Evolutionary conservation across 345 rosid genomes (phyloP).

Genomic region (Isatis tinctoria): DNA sequence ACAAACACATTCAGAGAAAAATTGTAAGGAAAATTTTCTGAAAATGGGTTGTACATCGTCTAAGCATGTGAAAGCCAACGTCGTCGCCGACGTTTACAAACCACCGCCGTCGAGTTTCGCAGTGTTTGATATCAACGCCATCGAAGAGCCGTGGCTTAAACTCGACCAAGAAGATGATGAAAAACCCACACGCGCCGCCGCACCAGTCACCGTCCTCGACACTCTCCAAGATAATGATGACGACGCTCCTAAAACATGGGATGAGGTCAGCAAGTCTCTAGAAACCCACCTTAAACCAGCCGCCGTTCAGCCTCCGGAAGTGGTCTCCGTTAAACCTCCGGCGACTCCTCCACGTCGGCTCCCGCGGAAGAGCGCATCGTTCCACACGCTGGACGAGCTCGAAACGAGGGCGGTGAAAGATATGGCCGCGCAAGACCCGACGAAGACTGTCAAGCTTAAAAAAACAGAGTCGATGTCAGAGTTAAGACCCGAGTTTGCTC

Average conservation of each 20-base stretch:
- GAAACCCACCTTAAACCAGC: slow-evolving; percentile 55
- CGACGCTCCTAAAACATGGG: slow-evolving; percentile 77
- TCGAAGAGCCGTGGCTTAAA: slow-evolving; percentile 82
- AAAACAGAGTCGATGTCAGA: slow-evolving; percentile 37
- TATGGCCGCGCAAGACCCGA: slow-evolving; percentile 19
- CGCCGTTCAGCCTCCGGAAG: slow-evolving; percentile 1
- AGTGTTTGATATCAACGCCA: slow-evolving; percentile 69
- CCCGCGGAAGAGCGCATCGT: slow-evolving; percentile 52
- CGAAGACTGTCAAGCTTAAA: slow-evolving; percentile 31
- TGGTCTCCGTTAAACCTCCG: slow-evolving; percentile 18
- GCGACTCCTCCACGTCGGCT: slow-evolving; percentile 28
- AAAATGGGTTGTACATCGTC: slow-evolving; percentile 81
- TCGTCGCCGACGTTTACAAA: slow-evolving; percentile 60
- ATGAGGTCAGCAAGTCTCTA: slow-evolving; percentile 80
- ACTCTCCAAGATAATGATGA: slow-evolving; percentile 47
- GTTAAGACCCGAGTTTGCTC: slow-evolving; percentile 12
- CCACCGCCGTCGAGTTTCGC: slow-evolving; percentile 80
- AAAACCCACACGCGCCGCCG: slow-evolving; percentile 25
- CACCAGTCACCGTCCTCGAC: slow-evolving; percentile 33
- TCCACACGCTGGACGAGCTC: slow-evolving; percentile 84
- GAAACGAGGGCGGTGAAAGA: slow-evolving; percentile 40
- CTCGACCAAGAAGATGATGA: slow-evolving; percentile 41
- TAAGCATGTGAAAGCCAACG: slow-evolving; percentile 45
- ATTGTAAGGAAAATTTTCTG: not conserved
- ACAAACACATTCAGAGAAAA: not conserved